These are phyloP conservation scores for Gremmenia infestans DNA, from an alignment of 2,329 filamentous ascomycete genomes.

Conservation along the genomic window DNA sequence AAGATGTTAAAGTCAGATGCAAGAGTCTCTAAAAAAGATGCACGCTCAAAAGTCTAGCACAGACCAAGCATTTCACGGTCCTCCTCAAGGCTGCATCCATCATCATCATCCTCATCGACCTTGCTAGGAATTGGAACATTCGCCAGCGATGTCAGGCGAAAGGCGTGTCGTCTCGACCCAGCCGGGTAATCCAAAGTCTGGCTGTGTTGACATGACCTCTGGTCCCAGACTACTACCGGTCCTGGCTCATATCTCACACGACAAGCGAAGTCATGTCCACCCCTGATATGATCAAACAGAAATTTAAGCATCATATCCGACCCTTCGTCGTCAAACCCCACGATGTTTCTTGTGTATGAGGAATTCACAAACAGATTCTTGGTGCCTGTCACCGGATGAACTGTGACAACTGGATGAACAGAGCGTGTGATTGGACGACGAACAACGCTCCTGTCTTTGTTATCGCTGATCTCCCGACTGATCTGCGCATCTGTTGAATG, in stretches of 20 bases:
- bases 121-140: conserved; percentile 23
- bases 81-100: conserved; percentile 19
- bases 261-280: conserved; percentile 65
- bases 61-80: conserved; percentile 15
- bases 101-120: conserved; percentile 25
- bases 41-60: conserved; percentile 4
- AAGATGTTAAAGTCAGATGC: no score
- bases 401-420: conserved; percentile 70
- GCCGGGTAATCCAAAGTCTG: conserved; percentile 25
- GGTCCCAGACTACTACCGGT: conserved; percentile 79
- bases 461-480: conserved; percentile 68
- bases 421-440: conserved; percentile 69
- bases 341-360: conserved; percentile 71
- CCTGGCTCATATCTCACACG: conserved; percentile 69
- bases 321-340: conserved; percentile 80
- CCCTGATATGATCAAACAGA: conserved; percentile 63
- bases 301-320: conserved; percentile 70
- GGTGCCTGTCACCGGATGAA: conserved; percentile 72
- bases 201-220: conserved; percentile 40
- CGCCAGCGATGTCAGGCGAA: conserved; percentile 25
- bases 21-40: neutral
- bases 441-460: conserved; percentile 62
- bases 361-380: conserved; percentile 78
- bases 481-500: conserved; percentile 57
- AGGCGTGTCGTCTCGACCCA: conserved; percentile 25